These are phyloP conservation scores for Vachellia pachyceras DNA, from an alignment of 306 rosid species.

Conservation along the genomic window DNA sequence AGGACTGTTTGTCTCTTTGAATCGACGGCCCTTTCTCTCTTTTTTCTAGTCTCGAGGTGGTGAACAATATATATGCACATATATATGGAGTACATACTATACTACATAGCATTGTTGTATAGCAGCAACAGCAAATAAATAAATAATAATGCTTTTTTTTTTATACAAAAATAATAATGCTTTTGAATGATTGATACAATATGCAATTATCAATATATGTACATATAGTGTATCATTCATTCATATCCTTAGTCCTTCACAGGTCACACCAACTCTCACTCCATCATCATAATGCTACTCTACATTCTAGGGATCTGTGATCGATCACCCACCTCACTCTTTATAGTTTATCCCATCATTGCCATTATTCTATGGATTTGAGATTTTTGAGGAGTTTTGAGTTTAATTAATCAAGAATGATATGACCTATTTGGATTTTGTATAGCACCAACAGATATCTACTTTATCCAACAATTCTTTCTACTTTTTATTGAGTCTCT, in stretches of 20 bases:
- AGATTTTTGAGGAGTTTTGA: background rate
- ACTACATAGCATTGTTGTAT: background rate
- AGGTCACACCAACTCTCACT: background rate
- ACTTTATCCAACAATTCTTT: too few relatives aligned
- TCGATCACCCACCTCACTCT: background rate
- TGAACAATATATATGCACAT: background rate
- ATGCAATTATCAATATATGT: too few relatives aligned
- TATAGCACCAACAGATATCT: background rate
- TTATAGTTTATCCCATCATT: background rate
- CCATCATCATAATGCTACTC: background rate
- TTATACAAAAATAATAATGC: too few relatives aligned
- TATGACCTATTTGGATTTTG: background rate
- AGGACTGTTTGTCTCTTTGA: slow-evolving; percentile 69
- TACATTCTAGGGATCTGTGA: slow-evolving; percentile 4
- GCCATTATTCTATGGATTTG: background rate
- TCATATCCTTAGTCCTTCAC: background rate
- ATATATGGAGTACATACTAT: too few relatives aligned
- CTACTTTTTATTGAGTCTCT: too few relatives aligned
- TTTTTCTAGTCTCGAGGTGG: slow-evolving; percentile 45
- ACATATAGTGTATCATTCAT: too few relatives aligned
- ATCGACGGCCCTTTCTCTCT: slow-evolving; percentile 43
- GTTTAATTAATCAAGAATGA: background rate
- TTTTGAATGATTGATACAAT: slow-evolving; percentile 66
- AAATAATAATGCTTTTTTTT: too few relatives aligned
- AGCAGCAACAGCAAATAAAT: background rate